phyloP scores from a whole-genome alignment of 2,329 filamentous ascomycete genomes.

The Capronia americana region DNA sequence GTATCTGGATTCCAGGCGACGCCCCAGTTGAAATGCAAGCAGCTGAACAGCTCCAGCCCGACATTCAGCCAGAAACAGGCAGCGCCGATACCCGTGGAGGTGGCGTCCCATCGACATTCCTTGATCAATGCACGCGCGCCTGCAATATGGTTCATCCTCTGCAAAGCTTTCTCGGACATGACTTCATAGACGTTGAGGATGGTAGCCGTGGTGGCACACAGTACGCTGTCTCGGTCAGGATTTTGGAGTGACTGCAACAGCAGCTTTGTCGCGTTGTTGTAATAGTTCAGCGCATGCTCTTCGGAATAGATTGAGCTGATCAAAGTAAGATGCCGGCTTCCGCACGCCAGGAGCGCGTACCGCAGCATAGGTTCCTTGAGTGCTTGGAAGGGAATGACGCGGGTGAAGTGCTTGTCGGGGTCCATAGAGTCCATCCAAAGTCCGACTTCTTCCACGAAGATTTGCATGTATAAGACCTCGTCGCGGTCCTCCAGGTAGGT shows the following conservation, averaged over 20 bases:
- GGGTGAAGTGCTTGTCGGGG: constrained; percentile 82
- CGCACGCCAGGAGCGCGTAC: constrained; percentile 87
- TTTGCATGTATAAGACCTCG: constrained; percentile 87
- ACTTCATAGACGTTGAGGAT: constrained; percentile 92
- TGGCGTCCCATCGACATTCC: constrained; percentile 87
- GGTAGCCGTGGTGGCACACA: constrained; percentile 86
- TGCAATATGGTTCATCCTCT: constrained; percentile 88
- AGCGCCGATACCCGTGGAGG: constrained; percentile 76
- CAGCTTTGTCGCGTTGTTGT: constrained; percentile 81
- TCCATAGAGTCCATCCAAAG: constrained; percentile 96
- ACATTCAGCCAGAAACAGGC: constrained; percentile 96
- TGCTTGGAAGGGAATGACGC: constrained; percentile 81
- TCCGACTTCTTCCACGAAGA: constrained; percentile 88
- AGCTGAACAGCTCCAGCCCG: constrained; percentile 86
- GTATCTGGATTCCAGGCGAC: constrained; percentile 88
- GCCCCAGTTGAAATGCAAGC: constrained; percentile 84
- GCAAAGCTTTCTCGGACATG: constrained; percentile 79
- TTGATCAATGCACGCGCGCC: constrained; percentile 85
- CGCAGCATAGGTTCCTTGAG: constrained; percentile 85
- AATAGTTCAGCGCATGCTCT: constrained; percentile 80
- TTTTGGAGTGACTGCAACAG: constrained; percentile 80
- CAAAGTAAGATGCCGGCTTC: constrained; percentile 78
- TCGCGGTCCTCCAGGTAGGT: constrained; percentile 75
- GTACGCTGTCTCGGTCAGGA: constrained; percentile 79
- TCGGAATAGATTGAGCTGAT: constrained; percentile 71